Percentiles rank a stretch among this genome's conserved stretches.
These are phyloP conservation scores for Colletotrichum phormii DNA, from an alignment of 2,329 filamentous ascomycete species.

Conservation along the genomic window DNA sequence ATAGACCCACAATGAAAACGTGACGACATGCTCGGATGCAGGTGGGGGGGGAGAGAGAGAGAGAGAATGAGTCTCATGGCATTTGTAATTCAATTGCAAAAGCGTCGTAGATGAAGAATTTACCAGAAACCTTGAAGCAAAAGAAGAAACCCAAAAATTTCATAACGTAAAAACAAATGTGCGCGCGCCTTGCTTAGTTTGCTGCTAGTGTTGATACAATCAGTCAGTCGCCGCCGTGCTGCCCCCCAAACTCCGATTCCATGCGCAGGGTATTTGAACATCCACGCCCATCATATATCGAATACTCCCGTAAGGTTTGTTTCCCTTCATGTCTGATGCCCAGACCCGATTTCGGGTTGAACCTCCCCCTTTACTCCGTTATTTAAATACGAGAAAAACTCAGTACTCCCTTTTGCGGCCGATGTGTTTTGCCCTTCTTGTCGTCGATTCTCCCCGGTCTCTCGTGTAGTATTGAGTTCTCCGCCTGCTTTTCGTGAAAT, in stretches of 20 bases:
- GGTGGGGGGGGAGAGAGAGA: background rate
- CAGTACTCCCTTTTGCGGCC: background rate
- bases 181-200: slow-evolving; percentile 2
- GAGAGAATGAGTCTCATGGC: background rate
- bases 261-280: slow-evolving; percentile 36
- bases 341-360: background rate
- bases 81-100: slow-evolving; percentile 21
- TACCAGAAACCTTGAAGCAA: slow-evolving; percentile 1
- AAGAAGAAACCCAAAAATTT: background rate
- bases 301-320: background rate
- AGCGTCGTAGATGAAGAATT: slow-evolving; percentile 29
- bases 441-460: background rate
- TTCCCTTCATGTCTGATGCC: background rate
- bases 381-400: background rate
- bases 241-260: slow-evolving; percentile 25
- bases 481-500: background rate
- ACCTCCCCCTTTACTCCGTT: background rate
- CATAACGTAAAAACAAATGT: background rate
- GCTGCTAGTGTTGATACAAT: background rate
- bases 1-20: slow-evolving; percentile 10
- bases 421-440: background rate
- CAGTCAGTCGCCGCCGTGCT: slow-evolving; percentile 10
- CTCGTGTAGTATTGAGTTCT: background rate
- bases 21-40: background rate
- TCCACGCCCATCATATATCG: slow-evolving; percentile 19